phyloP scores from a whole-genome alignment of 176 grass and related monocot genomes.

The Ensete ventricosum region DNA sequence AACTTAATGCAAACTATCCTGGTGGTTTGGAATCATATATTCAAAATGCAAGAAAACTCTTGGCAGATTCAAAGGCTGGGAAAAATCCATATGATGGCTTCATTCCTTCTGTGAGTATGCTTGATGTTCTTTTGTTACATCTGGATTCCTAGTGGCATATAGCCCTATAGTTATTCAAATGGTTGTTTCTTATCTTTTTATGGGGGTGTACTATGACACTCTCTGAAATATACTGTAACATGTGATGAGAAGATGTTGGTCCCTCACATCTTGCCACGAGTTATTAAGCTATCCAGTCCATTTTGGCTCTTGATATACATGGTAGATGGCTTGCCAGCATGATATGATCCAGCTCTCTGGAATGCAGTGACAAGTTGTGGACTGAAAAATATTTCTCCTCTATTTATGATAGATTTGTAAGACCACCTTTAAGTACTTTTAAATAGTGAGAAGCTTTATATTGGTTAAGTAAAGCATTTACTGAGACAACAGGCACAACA shows the following conservation, averaged over 20 bases:
- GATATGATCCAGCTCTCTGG: not conserved
- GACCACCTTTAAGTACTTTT: not conserved
- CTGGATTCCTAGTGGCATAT: not conserved
- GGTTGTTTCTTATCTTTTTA: too few relatives aligned
- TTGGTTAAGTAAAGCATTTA: not conserved
- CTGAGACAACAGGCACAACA: not conserved
- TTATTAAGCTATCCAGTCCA: not conserved
- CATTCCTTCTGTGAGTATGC: constrained; percentile 66
- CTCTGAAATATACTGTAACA: not conserved
- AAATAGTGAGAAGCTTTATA: not conserved
- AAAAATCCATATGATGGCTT: constrained; percentile 95
- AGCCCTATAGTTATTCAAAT: too few relatives aligned
- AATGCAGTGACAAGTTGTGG: too few relatives aligned
- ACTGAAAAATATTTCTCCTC: not conserved
- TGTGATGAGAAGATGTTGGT: not conserved
- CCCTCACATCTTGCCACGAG: not conserved
- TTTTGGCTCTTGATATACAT: not conserved
- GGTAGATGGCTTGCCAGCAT: not conserved
- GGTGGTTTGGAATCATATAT: constrained; percentile 67
- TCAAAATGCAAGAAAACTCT: constrained; percentile 75
- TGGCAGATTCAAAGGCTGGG: constrained; percentile 79
- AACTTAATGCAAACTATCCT: constrained; percentile 83
- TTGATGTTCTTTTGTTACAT: not conserved
- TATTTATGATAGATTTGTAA: not conserved
- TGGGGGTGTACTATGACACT: not conserved